A percentile compares a stretch with the other conserved stretches of the same genome.
Evolutionary conservation across 148 eudicot species (phyloP).

Genomic region (Salicornia ramosissima): DNA sequence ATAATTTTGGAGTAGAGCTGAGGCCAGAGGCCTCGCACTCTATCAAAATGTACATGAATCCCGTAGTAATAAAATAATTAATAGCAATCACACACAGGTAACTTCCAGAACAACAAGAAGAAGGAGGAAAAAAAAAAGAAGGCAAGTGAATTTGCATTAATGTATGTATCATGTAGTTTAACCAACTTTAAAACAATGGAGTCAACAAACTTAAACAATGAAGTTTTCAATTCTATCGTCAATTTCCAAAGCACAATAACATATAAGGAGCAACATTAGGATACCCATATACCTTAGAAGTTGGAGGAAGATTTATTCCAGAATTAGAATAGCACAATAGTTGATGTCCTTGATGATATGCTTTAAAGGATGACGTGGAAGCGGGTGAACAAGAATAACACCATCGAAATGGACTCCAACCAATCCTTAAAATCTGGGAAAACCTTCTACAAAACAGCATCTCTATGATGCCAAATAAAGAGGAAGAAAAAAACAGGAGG

Average conservation of each 20-base stretch:
- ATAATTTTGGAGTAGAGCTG: too few species aligned
- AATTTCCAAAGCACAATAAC: not conserved
- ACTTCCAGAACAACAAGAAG: not conserved
- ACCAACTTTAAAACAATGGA: not conserved
- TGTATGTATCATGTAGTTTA: not conserved
- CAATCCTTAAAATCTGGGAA: slow-evolving; percentile 27
- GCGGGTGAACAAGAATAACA: slow-evolving; percentile 1
- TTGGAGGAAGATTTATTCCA: not conserved
- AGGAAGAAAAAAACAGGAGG: not conserved
- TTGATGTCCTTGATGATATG: slow-evolving; percentile 15
- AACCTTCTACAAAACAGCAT: slow-evolving; percentile 27
- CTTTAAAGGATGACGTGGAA: not conserved
- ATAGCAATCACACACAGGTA: not conserved
- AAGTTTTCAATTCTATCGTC: too few species aligned
- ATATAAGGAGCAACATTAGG: not conserved
- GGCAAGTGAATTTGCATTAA: too few species aligned
- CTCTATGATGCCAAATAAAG: not conserved
- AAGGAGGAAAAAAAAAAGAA: too few species aligned
- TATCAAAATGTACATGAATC: too few species aligned
- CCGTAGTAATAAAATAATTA: too few species aligned
- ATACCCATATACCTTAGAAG: not conserved
- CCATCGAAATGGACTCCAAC: slow-evolving; percentile 13
- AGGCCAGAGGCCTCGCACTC: too few species aligned
- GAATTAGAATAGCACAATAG: slow-evolving; percentile 9
- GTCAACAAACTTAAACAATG: not conserved